Percentiles rank a stretch among this genome's conserved stretches.
phyloP scores from a whole-genome alignment of 805 yeast genomes.

The Scheffersomyces amazonensis region DNA sequence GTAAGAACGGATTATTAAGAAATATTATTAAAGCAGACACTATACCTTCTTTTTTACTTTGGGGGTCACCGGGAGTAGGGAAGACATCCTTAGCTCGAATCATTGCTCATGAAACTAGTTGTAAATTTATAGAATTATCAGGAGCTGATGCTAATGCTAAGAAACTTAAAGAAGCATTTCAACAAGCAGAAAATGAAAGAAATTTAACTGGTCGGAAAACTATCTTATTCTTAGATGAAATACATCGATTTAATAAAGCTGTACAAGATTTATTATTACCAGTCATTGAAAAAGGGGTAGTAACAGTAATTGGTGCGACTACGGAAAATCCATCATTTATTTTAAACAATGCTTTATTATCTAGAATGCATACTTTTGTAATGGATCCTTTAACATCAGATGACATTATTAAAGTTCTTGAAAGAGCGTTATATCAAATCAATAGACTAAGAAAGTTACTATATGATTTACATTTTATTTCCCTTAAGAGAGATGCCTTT shows the following conservation, averaged over 20 bases:
- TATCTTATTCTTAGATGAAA: constrained; percentile 39
- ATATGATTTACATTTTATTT: constrained; percentile 46
- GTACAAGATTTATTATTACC: constrained; percentile 42
- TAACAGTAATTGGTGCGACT: constrained; percentile 43
- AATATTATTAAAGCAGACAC: constrained; percentile 30
- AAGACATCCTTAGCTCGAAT: constrained; percentile 42
- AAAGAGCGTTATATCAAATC: constrained; percentile 39
- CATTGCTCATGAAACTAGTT: constrained; percentile 27
- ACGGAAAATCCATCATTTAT: constrained; percentile 64
- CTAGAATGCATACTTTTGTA: constrained; percentile 43
- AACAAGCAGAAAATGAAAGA: constrained; percentile 34
- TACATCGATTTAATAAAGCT: constrained; percentile 42
- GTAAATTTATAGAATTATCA: constrained; percentile 36
- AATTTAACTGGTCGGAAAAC: constrained; percentile 39
- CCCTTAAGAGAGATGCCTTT: constrained; percentile 53
- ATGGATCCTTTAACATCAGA: constrained; percentile 37
- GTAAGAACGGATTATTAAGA: constrained; percentile 32
- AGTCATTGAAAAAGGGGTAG: constrained; percentile 37
- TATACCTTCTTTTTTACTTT: constrained; percentile 39
- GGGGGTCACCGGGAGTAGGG: constrained; percentile 47
- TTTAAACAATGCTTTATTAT: constrained; percentile 39
- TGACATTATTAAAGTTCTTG: constrained; percentile 32
- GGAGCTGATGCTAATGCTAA: constrained; percentile 39
- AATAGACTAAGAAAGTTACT: constrained; percentile 60
- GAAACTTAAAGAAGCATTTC: constrained; percentile 32